Base-by-base conservation (phyloP, 1,284 basidiomycete genomes). In the Ceratobasidium sp. region DNA sequence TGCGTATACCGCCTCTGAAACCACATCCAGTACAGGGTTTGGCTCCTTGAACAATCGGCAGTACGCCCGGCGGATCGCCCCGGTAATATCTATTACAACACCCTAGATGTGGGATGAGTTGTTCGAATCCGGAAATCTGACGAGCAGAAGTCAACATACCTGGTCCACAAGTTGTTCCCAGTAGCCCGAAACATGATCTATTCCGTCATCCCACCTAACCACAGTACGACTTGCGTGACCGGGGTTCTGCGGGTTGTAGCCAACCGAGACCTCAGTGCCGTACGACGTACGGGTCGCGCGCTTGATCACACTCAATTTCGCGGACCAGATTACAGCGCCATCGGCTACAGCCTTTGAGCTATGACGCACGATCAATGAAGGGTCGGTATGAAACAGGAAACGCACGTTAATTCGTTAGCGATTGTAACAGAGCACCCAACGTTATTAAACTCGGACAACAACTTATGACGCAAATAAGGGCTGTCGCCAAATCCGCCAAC, bases 331-430 rank as follows among this genome's bases (percentile, higher is more conserved):
- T 15, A 33, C 33, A 33, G 78, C 75, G 39, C 78, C 78, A 28
- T 79, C 78, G 12, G 78, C 55, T 6, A 77, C 75, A 18, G 75
- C 78, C 33, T 79, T 77, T 7, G 75, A 56, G 13, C 78, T 79
- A 39, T 44, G 20, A 10, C 33, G 33, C 28, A 53, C n/a, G n/a
- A n/a, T n/a, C n/a, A n/a, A n/a, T n/a, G n/a, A n/a, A n/a, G n/a
- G n/a, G n/a, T n/a, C n/a, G n/a, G n/a, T n/a, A n/a, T n/a, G n/a
- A n/a, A n/a, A n/a, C n/a, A n/a, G n/a, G n/a, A n/a, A n/a, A n/a
- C 78, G 26, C 64, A 79, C 78, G 78, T 79, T 7, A 46, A 64
- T 20, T 79, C 75, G n/a, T 79, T 72, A 7, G 68, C 75, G 33
- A 72, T 18, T 9, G 56, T 77, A 46, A 79, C 61, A 13, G 44